A percentile compares a stretch with the other conserved stretches of the same genome.
phyloP scores from a whole-genome alignment of 305 asterid genomes.

The Fraxinus ornus region DNA sequence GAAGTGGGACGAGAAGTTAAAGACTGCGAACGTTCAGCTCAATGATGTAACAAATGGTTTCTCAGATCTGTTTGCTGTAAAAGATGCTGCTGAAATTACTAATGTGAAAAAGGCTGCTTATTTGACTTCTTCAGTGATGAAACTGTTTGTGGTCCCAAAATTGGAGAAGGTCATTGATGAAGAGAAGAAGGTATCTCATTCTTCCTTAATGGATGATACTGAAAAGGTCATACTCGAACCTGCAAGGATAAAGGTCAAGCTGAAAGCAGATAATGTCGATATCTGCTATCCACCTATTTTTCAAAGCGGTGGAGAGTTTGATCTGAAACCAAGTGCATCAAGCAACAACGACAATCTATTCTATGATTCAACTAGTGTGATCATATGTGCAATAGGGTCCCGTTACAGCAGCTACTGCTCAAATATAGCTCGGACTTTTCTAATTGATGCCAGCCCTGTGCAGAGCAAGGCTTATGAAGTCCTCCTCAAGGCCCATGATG shows the following conservation, averaged over 20 bases:
- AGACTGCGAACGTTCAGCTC: constrained; percentile 42
- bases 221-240: constrained; percentile 75
- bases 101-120: constrained; percentile 72
- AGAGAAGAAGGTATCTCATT: constrained; percentile 66
- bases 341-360: constrained; percentile 60
- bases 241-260: constrained; percentile 52
- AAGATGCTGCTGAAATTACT: constrained; percentile 54
- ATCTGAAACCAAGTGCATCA: constrained; percentile 71
- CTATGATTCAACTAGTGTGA: constrained; percentile 61
- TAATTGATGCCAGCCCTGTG: constrained; percentile 51
- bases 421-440: constrained; percentile 69
- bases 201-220: constrained; percentile 64
- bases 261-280: constrained; percentile 75
- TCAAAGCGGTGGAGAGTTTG: constrained; percentile 77
- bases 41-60: constrained; percentile 65
- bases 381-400: constrained; percentile 72
- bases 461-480: constrained; percentile 74
- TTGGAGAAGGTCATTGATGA: constrained; percentile 65
- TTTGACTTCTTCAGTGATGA: constrained; percentile 65
- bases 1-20: constrained; percentile 59
- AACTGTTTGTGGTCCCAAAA: constrained; percentile 70
- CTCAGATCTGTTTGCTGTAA: constrained; percentile 61
- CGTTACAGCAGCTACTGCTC: constrained; percentile 79
- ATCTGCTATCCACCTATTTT: constrained; percentile 81
- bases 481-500: constrained; percentile 70